Evolutionary conservation across 2,329 filamentous ascomycete species (phyloP).

Genomic region (Xylaria sp.): DNA sequence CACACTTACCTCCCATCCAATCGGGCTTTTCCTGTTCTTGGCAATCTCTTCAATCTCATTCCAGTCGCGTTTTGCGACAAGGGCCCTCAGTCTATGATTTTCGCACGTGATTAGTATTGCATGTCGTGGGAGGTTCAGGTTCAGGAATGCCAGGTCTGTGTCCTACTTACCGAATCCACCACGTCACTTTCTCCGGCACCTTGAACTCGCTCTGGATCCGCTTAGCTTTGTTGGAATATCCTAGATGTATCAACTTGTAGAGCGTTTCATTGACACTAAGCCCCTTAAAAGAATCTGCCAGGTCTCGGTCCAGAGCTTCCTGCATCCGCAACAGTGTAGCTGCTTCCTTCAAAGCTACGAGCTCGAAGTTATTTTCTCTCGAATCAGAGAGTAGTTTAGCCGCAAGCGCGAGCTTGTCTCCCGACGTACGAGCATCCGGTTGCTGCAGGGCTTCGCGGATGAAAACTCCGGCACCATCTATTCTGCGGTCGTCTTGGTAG

Average conservation of each 20-base stretch:
- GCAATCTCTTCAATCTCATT: conserved; percentile 88
- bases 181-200: conserved; percentile 87
- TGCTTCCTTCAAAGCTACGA: conserved; percentile 82
- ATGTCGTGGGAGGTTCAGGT: background rate
- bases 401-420: conserved; percentile 90
- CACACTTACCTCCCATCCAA: conserved; percentile 88
- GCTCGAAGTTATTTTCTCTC: conserved; percentile 80
- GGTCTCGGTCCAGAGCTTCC: conserved; percentile 85
- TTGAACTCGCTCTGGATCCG: conserved; percentile 94
- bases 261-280: conserved; percentile 92
- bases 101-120: conserved; percentile 11
- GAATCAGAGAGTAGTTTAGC: conserved; percentile 85
- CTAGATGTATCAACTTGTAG: conserved; percentile 84
- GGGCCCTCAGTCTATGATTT: conserved; percentile 76
- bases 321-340: conserved; percentile 84
- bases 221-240: conserved; percentile 84
- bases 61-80: conserved; percentile 93
- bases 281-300: conserved; percentile 81
- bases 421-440: conserved; percentile 73
- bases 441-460: conserved; percentile 84
- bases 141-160: background rate
- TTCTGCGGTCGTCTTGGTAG: conserved; percentile 93
- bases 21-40: conserved; percentile 84
- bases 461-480: conserved; percentile 89
- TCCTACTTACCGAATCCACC: conserved; percentile 75